Conservation (phyloP, 441 rosid species). For the Aleurites moluccanus region DNA sequence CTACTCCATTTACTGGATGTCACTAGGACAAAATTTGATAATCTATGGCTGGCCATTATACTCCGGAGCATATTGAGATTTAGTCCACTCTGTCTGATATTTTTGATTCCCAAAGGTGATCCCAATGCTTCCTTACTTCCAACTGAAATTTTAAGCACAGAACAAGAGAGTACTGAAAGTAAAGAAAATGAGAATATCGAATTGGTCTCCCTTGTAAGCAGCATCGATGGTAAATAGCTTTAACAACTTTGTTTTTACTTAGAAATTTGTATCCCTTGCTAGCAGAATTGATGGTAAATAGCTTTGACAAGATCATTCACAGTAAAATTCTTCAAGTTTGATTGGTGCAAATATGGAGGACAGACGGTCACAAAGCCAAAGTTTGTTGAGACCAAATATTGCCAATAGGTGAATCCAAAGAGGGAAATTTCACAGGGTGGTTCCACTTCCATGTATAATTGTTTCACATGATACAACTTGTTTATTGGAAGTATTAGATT, state of each 20-base stretch:
- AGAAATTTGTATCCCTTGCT: background rate
- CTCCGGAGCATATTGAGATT: constrained; percentile 71
- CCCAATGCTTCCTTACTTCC: constrained; percentile 57
- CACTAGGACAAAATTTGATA: constrained; percentile 60
- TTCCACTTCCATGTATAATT: background rate
- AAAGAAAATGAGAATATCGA: constrained; percentile 50
- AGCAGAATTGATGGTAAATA: background rate
- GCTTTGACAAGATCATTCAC: background rate
- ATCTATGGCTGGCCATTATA: constrained; percentile 87
- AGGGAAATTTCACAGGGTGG: background rate
- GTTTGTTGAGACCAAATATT: background rate
- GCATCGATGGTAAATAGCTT: constrained; percentile 46
- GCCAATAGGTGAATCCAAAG: background rate
- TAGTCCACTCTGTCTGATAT: constrained; percentile 64
- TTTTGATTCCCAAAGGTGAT: constrained; percentile 69
- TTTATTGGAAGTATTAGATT: background rate
- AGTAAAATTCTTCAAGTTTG: background rate
- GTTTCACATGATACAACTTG: background rate
- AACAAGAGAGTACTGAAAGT: constrained; percentile 39
- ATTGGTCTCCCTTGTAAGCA: constrained; percentile 61
- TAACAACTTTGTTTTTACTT: background rate
- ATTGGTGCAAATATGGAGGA: background rate
- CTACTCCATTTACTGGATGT: constrained; percentile 68
- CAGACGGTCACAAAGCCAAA: background rate
- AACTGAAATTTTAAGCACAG: constrained; percentile 31